Evolutionary conservation across 495 filamentous ascomycete genomes (phyloP).

Genomic region (Endocarpon pusillum): DNA sequence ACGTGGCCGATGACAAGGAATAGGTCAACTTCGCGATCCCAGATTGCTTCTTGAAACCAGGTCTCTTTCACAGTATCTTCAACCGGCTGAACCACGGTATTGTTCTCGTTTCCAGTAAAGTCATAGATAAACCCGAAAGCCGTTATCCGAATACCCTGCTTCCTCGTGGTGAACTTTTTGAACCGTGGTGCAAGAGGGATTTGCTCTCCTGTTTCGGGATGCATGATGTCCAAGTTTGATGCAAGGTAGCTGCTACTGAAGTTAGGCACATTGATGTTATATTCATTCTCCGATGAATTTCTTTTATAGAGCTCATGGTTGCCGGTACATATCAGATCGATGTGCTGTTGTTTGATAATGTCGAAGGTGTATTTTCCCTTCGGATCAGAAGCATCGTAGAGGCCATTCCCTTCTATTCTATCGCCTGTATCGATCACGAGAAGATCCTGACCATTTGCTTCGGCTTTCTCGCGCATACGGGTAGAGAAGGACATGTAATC

Average conservation of each 20-base stretch:
- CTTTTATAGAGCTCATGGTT: conserved; percentile 91
- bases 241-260: conserved; percentile 64
- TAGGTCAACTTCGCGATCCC: conserved; percentile 62
- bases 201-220: conserved; percentile 45
- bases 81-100: conserved; percentile 68
- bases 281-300: conserved; percentile 60
- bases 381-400: conserved; percentile 83
- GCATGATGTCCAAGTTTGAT: conserved; percentile 82
- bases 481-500: conserved; percentile 89
- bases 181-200: conserved; percentile 68
- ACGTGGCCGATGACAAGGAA: conserved; percentile 84
- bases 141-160: conserved; percentile 63
- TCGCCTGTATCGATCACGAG: conserved; percentile 89
- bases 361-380: conserved; percentile 77
- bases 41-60: conserved; percentile 82
- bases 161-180: conserved; percentile 77
- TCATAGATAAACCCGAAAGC: conserved; percentile 92
- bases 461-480: conserved; percentile 61
- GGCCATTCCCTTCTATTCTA: conserved; percentile 82
- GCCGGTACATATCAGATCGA: conserved; percentile 76
- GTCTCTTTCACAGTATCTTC: conserved; percentile 59
- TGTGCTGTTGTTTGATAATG: conserved; percentile 62
- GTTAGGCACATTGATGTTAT: conserved; percentile 57
- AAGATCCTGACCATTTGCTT: conserved; percentile 62
- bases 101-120: conserved; percentile 76